Evolutionary conservation across 805 yeast genomes (phyloP), one percentile per base, ranked within the genome.

Genomic region (Hanseniaspora pseudoguilliermondii): DNA sequence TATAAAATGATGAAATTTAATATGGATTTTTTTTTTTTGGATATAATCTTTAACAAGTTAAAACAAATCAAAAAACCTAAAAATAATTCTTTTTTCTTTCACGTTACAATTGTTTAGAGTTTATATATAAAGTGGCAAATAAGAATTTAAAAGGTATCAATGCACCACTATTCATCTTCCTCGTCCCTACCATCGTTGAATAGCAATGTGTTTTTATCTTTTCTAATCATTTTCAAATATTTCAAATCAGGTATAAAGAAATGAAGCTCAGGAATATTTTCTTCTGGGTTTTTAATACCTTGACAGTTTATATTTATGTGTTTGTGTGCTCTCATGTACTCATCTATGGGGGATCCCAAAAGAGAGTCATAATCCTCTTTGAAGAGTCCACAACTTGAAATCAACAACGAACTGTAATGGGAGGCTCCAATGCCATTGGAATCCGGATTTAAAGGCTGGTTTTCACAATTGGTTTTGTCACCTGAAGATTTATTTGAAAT

Each of bases 141-240:
- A 32, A 39, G 20, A 20, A 39, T 20, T 20, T 20, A 10, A 13
- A 10, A 32, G 15, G 15, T 2, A 10, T 32, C 15, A 39, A 10
- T 15, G 21, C 20, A 18, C 1, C 16, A 23, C 16, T 13, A 34
- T 16, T 25, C 11, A 25, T 46, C 52, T 38, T 50, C 34, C 13
- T 23, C 39, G 47, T 41, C 57, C 47, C 57, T 54, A 13, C 43
- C 52, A 38, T 54, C 57, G 6, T 39, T 13, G 18, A 47, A 54
- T 20, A 54, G 18, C 42, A 54, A 29, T 8, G 43, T 47, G 1
- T 39, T 32, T 25, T 47, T 47, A 25, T 54, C 57, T 35, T 41
- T 32, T 34, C 52, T 47, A 15, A 47, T 47, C 48, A 47, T 47
- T 18, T 41, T 32, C 6, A 54, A 9, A 41, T 40, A 47, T 13